Evolutionary conservation across 345 rosid species (phyloP).

Genomic region (Camelina hispida): DNA sequence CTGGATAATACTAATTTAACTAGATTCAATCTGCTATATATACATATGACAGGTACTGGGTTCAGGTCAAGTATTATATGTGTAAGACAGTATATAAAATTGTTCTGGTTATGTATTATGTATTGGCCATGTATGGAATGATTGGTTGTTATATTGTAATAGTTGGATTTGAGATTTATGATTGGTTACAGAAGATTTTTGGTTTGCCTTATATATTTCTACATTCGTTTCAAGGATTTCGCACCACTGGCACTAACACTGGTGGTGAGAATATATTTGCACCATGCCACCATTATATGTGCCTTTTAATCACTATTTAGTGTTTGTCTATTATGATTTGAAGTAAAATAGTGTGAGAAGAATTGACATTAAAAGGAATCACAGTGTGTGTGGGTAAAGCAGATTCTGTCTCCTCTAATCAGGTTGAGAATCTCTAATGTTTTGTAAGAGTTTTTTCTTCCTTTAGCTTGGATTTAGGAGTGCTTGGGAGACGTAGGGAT

Average conservation of each 20-base stretch:
- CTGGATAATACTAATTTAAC: not conserved
- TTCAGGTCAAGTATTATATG: conserved; percentile 4
- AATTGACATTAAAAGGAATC: not conserved
- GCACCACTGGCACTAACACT: not conserved
- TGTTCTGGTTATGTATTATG: conserved; percentile 2
- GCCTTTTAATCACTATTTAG: not conserved
- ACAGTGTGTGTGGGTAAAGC: too few species aligned
- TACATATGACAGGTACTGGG: not conserved
- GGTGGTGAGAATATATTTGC: not conserved
- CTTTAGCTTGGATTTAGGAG: too few species aligned
- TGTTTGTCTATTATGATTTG: not conserved
- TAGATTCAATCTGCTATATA: conserved; percentile 22
- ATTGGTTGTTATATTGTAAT: not conserved
- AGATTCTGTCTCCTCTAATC: not conserved
- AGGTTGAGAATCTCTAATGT: conserved; percentile 16
- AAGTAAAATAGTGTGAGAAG: not conserved
- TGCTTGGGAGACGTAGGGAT: too few species aligned
- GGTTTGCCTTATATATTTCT: not conserved
- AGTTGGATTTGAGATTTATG: too few species aligned
- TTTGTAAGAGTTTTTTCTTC: not conserved
- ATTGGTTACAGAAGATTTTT: conserved; percentile 18
- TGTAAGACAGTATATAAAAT: not conserved
- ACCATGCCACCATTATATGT: not conserved
- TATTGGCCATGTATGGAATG: conserved; percentile 17
- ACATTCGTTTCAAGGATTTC: not conserved